Base-by-base conservation (phyloP, 495 filamentous ascomycete species). In the Podospora australis region DNA sequence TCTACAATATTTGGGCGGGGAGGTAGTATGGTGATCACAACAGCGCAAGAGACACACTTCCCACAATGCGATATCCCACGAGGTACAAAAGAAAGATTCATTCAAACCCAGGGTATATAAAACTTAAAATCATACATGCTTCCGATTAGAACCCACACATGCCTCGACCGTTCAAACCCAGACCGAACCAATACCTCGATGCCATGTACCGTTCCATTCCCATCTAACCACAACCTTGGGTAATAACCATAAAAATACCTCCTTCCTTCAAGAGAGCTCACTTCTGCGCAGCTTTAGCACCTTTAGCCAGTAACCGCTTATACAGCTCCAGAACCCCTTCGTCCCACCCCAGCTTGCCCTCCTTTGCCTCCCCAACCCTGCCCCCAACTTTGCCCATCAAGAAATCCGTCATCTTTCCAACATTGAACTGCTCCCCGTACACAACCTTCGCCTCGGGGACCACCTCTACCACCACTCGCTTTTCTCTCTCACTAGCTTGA, bases 361-460 rank as follows among this genome's bases (percentile, higher is more conserved):
- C n/a, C 36, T 64, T 61, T 21, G 49, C 55, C 13, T 64, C 60
- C 24, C 52, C 58, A 4, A 67, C 59, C 7, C 25, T 41, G 40
- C 57, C 55, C 13, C 76, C 75, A 35, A 81, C 59, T 49, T 66
- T 73, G 24, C 60, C 65, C 21, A 63, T 53, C 35, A 86, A 55
- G 50, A 82, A 85, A 40, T 83, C 79, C 22, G 49, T 49, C 70
- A 88, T 80, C 57, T 82, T 84, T 17, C 66, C 72, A 58, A 71
- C 73, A 40, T 79, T 80, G 52, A 84, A 83, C 46, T 65, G 67
- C 58, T 87, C 82, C 1, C 84, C 84, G 63, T 88, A 88, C 6
- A 79, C 71, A 2, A 86, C 77, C 42, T 60, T 64, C 1, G 73
- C 82, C 26, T 61, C 66, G 1, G 71, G 70, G 20, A 48, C 44